Percentiles rank a stretch among this genome's conserved stretches.
phyloP scores from a whole-genome alignment of 2,329 filamentous ascomycete species.

The Cordyceps javanica region DNA sequence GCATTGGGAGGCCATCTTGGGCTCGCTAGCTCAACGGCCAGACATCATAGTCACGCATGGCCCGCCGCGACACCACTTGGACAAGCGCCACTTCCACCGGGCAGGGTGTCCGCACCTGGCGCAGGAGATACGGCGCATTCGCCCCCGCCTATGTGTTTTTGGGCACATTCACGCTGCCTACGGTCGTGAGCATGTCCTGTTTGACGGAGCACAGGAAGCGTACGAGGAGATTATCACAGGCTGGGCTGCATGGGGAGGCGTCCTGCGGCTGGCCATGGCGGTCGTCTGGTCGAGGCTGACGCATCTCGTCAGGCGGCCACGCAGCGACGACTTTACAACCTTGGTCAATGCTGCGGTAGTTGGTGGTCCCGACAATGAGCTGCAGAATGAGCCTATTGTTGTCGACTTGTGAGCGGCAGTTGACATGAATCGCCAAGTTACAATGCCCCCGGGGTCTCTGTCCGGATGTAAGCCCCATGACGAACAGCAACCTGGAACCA shows the following conservation, averaged over 20 bases:
- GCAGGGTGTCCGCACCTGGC: constrained; percentile 27
- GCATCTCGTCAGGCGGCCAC: neutral
- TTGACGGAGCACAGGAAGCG: constrained; percentile 23
- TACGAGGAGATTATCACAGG: constrained; percentile 18
- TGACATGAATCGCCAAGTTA: too few species aligned
- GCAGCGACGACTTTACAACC: neutral
- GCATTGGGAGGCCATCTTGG: too few species aligned
- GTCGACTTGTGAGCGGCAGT: neutral
- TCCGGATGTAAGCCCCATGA: too few species aligned
- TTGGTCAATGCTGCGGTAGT: neutral
- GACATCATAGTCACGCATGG: constrained; percentile 34
- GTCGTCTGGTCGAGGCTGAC: neutral
- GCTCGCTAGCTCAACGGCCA: too few species aligned
- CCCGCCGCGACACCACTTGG: constrained; percentile 29
- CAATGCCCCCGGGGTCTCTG: too few species aligned
- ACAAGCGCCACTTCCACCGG: constrained; percentile 24
- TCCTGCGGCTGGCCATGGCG: neutral
- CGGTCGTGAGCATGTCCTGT: constrained; percentile 24
- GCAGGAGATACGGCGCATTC: constrained; percentile 24
- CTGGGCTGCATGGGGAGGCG: neutral
- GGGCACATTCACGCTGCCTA: constrained; percentile 32
- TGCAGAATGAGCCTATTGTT: neutral
- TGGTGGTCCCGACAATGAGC: neutral
- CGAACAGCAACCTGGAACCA: too few species aligned
- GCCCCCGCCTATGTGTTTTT: constrained; percentile 31